Percentiles rank a stretch among this genome's conserved stretches.
These are phyloP conservation scores for Penicillium silybi DNA, from an alignment of 495 filamentous ascomycete genomes.

Conservation along the genomic window DNA sequence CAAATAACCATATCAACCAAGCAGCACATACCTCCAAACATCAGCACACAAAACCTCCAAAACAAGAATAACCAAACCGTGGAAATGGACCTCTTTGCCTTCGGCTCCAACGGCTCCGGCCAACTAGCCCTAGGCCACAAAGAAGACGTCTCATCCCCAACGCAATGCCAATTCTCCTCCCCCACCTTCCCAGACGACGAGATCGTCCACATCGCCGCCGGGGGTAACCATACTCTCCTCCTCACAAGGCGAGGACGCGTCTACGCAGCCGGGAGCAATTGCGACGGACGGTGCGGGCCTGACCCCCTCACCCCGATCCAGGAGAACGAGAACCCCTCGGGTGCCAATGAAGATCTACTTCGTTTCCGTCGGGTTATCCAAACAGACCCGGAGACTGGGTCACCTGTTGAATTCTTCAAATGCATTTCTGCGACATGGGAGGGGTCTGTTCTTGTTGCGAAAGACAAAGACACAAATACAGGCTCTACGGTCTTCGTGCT, in stretches of 20 bases:
- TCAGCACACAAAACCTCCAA: not conserved
- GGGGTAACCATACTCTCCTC: constrained; percentile 85
- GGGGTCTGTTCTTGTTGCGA: constrained; percentile 54
- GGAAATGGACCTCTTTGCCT: constrained; percentile 60
- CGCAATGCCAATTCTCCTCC: constrained; percentile 49
- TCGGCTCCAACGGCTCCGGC: constrained; percentile 87
- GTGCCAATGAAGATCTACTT: constrained; percentile 1
- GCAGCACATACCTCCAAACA: not conserved
- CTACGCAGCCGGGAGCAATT: constrained; percentile 60
- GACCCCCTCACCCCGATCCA: not conserved
- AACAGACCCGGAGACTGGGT: constrained; percentile 4
- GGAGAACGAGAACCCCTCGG: not conserved
- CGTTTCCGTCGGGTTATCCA: constrained; percentile 29
- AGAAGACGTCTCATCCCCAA: constrained; percentile 67
- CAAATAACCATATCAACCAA: not conserved
- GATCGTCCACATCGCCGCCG: constrained; percentile 55
- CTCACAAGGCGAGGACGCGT: constrained; percentile 54
- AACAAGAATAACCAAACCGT: not conserved
- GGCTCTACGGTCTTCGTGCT: constrained; percentile 59
- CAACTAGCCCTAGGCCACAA: constrained; percentile 78
- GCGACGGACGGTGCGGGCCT: constrained; percentile 44
- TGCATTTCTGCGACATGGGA: constrained; percentile 71
- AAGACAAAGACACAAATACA: constrained; percentile 10
- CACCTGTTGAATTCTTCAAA: constrained; percentile 22
- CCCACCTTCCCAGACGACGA: constrained; percentile 12